Percentiles rank a stretch among this genome's conserved stretches.
Evolutionary conservation across 140 eudicot species (phyloP).

Genomic region (Eryngium alpinum): DNA sequence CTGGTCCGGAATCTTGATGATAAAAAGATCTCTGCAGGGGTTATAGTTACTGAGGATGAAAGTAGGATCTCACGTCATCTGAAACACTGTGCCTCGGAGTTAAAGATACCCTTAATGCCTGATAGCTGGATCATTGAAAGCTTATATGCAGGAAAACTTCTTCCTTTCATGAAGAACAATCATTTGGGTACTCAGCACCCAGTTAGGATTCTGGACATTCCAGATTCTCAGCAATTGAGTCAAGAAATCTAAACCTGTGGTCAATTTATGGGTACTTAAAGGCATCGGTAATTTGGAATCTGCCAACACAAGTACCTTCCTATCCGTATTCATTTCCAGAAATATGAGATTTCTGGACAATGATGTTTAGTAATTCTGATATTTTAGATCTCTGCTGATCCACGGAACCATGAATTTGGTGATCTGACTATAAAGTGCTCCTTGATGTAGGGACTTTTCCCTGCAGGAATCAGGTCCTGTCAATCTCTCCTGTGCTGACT

Average conservation of each 20-base stretch:
- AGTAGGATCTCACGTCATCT: slow-evolving; percentile 59
- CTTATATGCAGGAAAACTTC: slow-evolving; percentile 58
- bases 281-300: background rate
- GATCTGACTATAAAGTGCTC: background rate
- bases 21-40: slow-evolving; percentile 39
- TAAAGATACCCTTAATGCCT: slow-evolving; percentile 47
- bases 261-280: background rate
- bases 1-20: slow-evolving; percentile 47
- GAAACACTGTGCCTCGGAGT: slow-evolving; percentile 70
- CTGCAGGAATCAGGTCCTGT: background rate
- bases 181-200: slow-evolving; percentile 1
- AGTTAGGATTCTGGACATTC: slow-evolving; percentile 18
- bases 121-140: slow-evolving; percentile 59
- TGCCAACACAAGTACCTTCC: background rate
- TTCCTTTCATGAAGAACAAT: slow-evolving; percentile 33
- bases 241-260: slow-evolving; percentile 45
- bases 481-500: background rate
- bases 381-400: background rate
- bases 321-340: background rate
- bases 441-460: background rate
- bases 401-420: background rate
- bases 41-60: slow-evolving; percentile 55
- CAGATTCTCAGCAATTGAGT: slow-evolving; percentile 35
- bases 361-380: background rate
- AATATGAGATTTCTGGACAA: background rate